Base-by-base conservation (phyloP, 441 rosid genomes). In the Iberis amara region DNA sequence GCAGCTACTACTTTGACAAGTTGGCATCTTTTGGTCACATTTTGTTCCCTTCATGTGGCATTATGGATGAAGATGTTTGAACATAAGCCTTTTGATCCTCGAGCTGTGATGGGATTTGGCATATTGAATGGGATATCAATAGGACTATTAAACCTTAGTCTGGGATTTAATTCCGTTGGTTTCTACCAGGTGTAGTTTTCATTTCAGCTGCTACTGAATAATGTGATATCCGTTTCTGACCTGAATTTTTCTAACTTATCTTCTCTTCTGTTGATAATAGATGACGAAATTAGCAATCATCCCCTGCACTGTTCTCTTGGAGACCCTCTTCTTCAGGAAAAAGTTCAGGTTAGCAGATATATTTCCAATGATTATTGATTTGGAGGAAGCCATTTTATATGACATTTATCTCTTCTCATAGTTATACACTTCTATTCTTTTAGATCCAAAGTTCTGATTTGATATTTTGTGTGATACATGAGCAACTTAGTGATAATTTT, bases 71-170 rank as follows among this genome's bases (percentile, higher is more conserved):
- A 87, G 57, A 62, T 80, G 59, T 87, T 87, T 57, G 96, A 87
- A 49, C 96, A 85, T 77, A 85, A 88, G 75, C 96, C 96, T 70
- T 88, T 88, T 73, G 94, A 88, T 72, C 76, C 88, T 5, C 74
- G 91, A 71, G 94, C 90, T 56, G 96, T 88, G 11, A 88, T 85
- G 94, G 96, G 96, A 35, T 88, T 88, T 78, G 96, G 96, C 40
- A 75, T 85, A 49, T 68, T 88, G 8, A 88, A 85, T 74, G 96
- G 96, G 23, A 82, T 85, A 55, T 88, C 94, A 26, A 88, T 88
- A 38, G 96, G 96, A 14, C 81, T 88, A 48, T 65, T 88, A 69
- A 88, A 88, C 69, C 96, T 88, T 62, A 85, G 96, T 71, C 67
- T 88, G 83, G 96, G 96, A 40, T 88, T 88, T 74, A 88, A 88